Evolutionary conservation across 2,329 filamentous ascomycete genomes (phyloP).

Genomic region (Fonsecaea monophora): DNA sequence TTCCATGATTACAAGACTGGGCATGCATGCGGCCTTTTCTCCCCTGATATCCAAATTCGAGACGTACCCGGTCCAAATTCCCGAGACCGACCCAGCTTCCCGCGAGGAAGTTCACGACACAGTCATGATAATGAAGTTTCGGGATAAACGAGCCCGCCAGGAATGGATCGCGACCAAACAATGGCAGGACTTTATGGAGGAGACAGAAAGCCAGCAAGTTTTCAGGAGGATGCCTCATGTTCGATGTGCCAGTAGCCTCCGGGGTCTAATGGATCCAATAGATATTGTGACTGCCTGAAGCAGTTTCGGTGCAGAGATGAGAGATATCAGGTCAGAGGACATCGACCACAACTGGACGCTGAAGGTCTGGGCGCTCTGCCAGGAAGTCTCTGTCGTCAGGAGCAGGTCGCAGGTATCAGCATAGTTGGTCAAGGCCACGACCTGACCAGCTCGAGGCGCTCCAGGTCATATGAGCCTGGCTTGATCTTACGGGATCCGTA

Average conservation of each 20-base stretch:
- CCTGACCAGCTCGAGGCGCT: background rate
- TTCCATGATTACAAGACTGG: constrained; percentile 39
- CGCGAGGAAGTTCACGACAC: constrained; percentile 42
- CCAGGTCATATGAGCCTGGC: background rate
- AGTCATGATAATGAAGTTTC: constrained; percentile 42
- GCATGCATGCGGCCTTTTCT: constrained; percentile 40
- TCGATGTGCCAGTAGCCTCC: constrained; percentile 42
- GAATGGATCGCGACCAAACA: constrained; percentile 41
- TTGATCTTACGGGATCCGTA: background rate
- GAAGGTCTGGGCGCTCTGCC: background rate
- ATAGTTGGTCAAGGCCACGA: background rate
- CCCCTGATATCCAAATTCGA: constrained; percentile 41
- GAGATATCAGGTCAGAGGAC: background rate
- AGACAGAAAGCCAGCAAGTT: constrained; percentile 39
- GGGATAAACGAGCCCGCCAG: constrained; percentile 38
- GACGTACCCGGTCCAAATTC: constrained; percentile 41
- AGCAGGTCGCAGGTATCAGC: background rate
- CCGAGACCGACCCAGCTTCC: constrained; percentile 32
- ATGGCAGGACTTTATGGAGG: constrained; percentile 43
- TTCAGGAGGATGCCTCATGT: constrained; percentile 43
- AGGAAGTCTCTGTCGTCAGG: background rate
- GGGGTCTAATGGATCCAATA: constrained; percentile 41
- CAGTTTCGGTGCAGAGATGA: background rate
- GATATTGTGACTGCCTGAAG: constrained; percentile 37
- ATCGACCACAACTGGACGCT: background rate